Conservation (phyloP, 2,329 filamentous ascomycete species). For the Penicillium sp. region DNA sequence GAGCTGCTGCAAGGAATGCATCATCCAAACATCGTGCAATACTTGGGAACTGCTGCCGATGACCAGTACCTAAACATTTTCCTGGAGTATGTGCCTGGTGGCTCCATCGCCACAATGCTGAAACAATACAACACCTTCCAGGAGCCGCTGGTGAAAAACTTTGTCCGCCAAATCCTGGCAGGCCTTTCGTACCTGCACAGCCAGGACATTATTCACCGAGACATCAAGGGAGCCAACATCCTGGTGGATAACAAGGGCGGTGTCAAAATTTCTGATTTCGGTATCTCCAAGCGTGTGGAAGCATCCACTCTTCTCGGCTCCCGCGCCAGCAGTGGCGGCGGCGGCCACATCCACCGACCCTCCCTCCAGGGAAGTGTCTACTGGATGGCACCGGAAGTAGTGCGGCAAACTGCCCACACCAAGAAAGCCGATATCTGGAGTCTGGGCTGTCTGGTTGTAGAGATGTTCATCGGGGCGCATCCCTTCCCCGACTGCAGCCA, state of each 20-base stretch:
- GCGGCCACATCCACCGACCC: conserved; percentile 52
- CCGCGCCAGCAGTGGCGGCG: conserved; percentile 38
- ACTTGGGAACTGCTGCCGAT: conserved; percentile 90
- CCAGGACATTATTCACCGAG: conserved; percentile 93
- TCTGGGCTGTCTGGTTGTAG: conserved; percentile 90
- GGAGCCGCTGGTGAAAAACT: conserved; percentile 91
- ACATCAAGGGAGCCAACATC: conserved; percentile 99
- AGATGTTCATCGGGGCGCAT: conserved; percentile 98
- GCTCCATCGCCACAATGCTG: conserved; percentile 96
- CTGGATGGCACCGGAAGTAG: conserved; percentile 99
- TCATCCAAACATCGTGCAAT: conserved; percentile 96
- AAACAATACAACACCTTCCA: conserved; percentile 95
- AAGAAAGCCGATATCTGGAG: conserved; percentile 99
- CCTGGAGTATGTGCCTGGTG: conserved; percentile 96
- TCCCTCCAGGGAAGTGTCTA: conserved; percentile 97
- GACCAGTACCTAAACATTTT: conserved; percentile 97
- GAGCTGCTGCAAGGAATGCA: conserved; percentile 88
- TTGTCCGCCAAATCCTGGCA: conserved; percentile 90
- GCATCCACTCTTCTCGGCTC: conserved; percentile 72
- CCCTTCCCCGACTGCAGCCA: conserved; percentile 97
- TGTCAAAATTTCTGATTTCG: conserved; percentile 99
- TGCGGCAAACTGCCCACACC: conserved; percentile 95
- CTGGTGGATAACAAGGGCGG: conserved; percentile 98
- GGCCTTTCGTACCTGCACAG: conserved; percentile 92
- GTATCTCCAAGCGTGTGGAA: conserved; percentile 96